A percentile compares a stretch with the other conserved stretches of the same genome.
phyloP scores from a whole-genome alignment of 345 rosid genomes.

The Lagerstroemia speciosa region DNA sequence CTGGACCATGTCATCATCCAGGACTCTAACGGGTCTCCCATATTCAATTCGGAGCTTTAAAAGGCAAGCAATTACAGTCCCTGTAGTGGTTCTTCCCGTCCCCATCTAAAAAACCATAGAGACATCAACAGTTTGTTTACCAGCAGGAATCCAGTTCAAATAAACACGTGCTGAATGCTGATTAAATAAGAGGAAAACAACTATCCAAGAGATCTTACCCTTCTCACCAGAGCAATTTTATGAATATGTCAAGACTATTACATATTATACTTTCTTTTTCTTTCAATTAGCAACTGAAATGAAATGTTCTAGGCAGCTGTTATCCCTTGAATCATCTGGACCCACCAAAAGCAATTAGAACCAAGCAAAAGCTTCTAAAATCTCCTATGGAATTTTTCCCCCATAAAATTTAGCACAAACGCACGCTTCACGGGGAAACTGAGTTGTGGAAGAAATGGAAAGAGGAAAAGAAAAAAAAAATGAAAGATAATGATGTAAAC shows the following conservation, averaged over 20 bases:
- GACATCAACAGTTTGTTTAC: neutral
- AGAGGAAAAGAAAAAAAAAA: no score
- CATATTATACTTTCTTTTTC: neutral
- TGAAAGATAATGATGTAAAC: no score
- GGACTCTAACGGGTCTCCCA: constrained; percentile 77
- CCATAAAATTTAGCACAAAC: no score
- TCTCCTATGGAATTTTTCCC: neutral
- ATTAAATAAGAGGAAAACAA: neutral
- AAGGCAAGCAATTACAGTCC: constrained; percentile 97
- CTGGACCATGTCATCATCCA: constrained; percentile 42
- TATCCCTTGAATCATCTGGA: neutral
- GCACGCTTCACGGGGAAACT: no score
- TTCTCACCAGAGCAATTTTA: neutral
- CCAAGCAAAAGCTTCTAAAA: neutral
- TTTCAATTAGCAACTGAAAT: neutral
- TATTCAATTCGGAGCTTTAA: constrained; percentile 72
- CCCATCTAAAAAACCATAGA: constrained; percentile 58
- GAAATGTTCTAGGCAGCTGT: neutral
- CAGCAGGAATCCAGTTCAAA: neutral
- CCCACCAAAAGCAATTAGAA: neutral
- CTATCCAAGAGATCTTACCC: neutral
- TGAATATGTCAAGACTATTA: neutral
- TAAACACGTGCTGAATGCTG: neutral
- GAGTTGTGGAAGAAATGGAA: no score
- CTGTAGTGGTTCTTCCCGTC: constrained; percentile 97